Conservation (phyloP, 768 basidiomycete genomes). For the Termitomyces sp. region DNA sequence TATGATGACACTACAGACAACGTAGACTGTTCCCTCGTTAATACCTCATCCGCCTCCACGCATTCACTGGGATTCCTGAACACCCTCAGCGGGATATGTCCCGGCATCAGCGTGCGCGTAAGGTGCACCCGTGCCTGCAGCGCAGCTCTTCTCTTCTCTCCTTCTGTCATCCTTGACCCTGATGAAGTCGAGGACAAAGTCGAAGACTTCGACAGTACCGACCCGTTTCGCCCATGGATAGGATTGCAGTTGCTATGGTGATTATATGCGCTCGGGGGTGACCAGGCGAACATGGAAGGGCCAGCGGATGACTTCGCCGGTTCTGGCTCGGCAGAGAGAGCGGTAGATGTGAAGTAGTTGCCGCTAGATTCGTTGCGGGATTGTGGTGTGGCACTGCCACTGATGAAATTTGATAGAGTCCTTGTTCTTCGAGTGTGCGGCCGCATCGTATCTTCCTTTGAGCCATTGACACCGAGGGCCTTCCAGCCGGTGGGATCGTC, state of each 20-base stretch:
- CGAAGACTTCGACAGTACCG: constrained; percentile 9
- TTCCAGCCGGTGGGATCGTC: constrained; percentile 62
- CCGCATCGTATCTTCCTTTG: constrained; percentile 9
- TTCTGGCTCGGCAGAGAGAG: constrained; percentile 19
- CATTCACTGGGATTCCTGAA: constrained; percentile 70
- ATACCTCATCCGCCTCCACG: constrained; percentile 47
- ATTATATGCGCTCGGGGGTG: neutral
- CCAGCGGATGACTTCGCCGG: neutral
- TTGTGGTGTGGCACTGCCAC: neutral
- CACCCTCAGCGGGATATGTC: constrained; percentile 51
- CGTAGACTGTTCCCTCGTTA: constrained; percentile 19
- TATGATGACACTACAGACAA: neutral
- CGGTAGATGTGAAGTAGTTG: constrained; percentile 17
- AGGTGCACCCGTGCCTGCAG: constrained; percentile 60
- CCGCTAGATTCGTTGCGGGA: neutral
- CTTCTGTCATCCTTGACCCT: constrained; percentile 31
- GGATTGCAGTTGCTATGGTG: neutral
- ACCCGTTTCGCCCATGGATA: neutral
- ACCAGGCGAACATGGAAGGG: neutral
- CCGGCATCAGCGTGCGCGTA: constrained; percentile 55
- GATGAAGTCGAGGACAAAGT: constrained; percentile 4
- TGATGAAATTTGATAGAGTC: constrained; percentile 7
- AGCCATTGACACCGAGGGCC: constrained; percentile 22
- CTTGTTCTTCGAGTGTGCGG: constrained; percentile 9
- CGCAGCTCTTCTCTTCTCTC: constrained; percentile 49